Evolutionary conservation across 352 stramenopile genomes (phyloP).

Genomic region (Aphanomyces astaci): DNA sequence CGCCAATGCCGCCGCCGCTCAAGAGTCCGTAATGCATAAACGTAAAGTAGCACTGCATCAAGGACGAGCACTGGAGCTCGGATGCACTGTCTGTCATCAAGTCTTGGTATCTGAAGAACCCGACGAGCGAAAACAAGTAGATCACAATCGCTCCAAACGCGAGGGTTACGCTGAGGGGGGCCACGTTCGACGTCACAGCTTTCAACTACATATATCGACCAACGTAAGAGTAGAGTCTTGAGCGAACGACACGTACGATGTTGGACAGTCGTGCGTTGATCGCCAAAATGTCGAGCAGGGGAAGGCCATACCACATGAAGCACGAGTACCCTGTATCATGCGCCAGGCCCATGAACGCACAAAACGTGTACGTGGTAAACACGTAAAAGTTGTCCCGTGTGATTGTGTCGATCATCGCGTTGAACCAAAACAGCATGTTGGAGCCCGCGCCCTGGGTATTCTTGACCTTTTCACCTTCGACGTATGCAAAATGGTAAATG

Average conservation of each 20-base stretch:
- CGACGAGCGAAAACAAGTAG: slow-evolving; percentile 26
- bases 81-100: slow-evolving; percentile 14
- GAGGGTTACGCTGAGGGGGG: slow-evolving; percentile 13
- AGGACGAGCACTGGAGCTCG: slow-evolving; percentile 1
- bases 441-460: not conserved
- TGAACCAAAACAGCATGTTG: slow-evolving; percentile 18
- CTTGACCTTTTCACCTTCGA: not conserved
- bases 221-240: too few species aligned
- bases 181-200: slow-evolving; percentile 17
- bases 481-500: slow-evolving; percentile 18
- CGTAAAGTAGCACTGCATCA: slow-evolving; percentile 23
- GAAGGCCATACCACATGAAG: slow-evolving; percentile 17
- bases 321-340: not conserved
- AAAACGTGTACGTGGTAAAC: slow-evolving; percentile 19
- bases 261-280: slow-evolving; percentile 17
- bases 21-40: slow-evolving; percentile 19
- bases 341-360: not conserved
- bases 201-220: slow-evolving; percentile 21
- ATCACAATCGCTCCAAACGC: slow-evolving; percentile 24
- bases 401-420: slow-evolving; percentile 18
- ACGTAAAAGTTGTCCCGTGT: slow-evolving; percentile 7
- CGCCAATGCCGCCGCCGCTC: slow-evolving; percentile 19
- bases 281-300: slow-evolving; percentile 19
- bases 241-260: slow-evolving; percentile 8
- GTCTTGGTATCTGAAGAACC: slow-evolving; percentile 21